A percentile compares a stretch with the other conserved stretches of the same genome.
These are phyloP conservation scores for Phlebiopsis flavidoalba DNA, from an alignment of 768 basidiomycete species.

Conservation along the genomic window DNA sequence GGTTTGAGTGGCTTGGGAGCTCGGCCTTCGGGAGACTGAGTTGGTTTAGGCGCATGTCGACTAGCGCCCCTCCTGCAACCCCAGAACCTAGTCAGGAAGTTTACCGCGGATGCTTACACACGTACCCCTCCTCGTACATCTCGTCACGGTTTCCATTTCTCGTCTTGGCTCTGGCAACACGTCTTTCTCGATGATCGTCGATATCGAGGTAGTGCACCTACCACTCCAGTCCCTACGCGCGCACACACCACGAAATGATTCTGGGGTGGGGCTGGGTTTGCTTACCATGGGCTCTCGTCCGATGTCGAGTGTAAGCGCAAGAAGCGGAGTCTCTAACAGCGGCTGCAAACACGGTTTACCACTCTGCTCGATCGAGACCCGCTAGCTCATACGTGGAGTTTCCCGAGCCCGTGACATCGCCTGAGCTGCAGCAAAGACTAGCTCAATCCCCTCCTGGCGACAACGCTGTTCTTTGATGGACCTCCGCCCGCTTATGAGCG, in stretches of 20 bases:
- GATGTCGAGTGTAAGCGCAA: conserved; percentile 49
- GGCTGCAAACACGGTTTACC: conserved; percentile 52
- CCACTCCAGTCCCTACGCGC: conserved; percentile 1
- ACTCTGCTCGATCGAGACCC: conserved; percentile 51
- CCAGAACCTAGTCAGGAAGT: conserved; percentile 1
- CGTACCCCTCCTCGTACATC: conserved; percentile 21
- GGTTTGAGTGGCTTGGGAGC: conserved; percentile 44
- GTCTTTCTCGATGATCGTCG: neutral
- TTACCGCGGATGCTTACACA: conserved; percentile 19
- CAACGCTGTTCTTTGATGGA: neutral
- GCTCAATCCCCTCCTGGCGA: conserved; percentile 5
- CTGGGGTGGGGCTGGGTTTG: conserved; percentile 20
- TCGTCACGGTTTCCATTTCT: conserved; percentile 17
- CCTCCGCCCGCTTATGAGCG: conserved; percentile 18
- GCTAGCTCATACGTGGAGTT: conserved; percentile 35
- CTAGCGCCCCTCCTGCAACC: conserved; percentile 5
- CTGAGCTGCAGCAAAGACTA: conserved; percentile 2
- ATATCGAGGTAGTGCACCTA: neutral
- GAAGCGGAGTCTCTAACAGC: conserved; percentile 34
- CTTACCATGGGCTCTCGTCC: conserved; percentile 44
- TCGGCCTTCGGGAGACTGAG: conserved; percentile 45
- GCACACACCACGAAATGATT: conserved; percentile 9
- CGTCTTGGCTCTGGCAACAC: conserved; percentile 13
- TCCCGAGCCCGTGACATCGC: conserved; percentile 4
- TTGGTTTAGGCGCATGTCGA: conserved; percentile 48